Evolutionary conservation across 352 stramenopile genomes (phyloP), one percentile per base, ranked within the genome.

Genomic region (Phytophthora litchii): DNA sequence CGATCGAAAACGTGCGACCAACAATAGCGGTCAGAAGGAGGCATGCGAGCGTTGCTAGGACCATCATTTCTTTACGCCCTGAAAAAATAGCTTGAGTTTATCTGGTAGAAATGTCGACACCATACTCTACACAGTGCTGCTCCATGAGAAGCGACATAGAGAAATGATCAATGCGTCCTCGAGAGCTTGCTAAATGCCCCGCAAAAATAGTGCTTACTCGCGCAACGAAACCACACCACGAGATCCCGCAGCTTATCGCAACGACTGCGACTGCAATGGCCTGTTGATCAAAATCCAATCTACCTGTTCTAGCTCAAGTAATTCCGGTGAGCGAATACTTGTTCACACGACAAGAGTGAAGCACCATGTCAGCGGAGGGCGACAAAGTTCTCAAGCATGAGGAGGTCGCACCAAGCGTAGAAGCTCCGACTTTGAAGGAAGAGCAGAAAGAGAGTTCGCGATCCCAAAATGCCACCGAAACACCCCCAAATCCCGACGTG

Each of bases 81-180:
- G 17, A 38, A 61, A 37, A 66, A 66, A 66, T 61, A 66, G 58
- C 57, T 35, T 11, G 19, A 19, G 19, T 31, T 6, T n/a, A n/a
- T n/a, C n/a, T 32, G 32, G 16, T 13, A 21, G 40, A 31, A 11
- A n/a, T 47, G 41, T 4, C 12, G 20, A 47, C 21, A 35, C 3
- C 13, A 20, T 52, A 29, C 27, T 34, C 41, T 16, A 27, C 23
- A 27, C 23, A 5, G 23, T 27, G 23, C 34, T 27, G 3, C 23
- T 27, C 23, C 23, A 42, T 53, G 21, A 48, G 41, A 35, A 10
- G 41, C 4, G 13, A 8, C 41, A 7, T 8, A 13, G 29, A 34
- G 16, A 20, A 14, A 3, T 10, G 14, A 35, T 37, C 11, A 25
- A 50, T 50, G 27, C 43, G 40, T 46, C 40, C 40, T 46, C 29